Evolutionary conservation across 345 rosid species (phyloP).

Genomic region (Pugionium dolabratum): DNA sequence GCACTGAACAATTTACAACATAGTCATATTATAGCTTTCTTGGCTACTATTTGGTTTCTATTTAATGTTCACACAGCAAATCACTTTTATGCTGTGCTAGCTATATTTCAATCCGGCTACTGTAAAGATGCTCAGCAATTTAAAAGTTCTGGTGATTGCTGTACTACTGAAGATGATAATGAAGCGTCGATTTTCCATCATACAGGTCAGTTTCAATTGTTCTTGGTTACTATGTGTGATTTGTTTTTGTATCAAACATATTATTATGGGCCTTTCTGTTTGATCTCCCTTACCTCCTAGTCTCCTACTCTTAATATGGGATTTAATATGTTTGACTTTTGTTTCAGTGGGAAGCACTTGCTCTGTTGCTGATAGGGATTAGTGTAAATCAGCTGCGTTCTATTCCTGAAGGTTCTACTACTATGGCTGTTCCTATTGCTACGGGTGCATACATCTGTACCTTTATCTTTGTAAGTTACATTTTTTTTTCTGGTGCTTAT

Average conservation of each 20-base stretch:
- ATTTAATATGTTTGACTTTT: slow-evolving; percentile 8
- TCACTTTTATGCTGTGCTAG: slow-evolving; percentile 50
- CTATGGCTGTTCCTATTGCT: slow-evolving; percentile 77
- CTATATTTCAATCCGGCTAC: slow-evolving; percentile 98
- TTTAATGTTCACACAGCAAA: slow-evolving; percentile 2
- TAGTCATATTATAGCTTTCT: slow-evolving; percentile 9
- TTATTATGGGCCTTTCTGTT: background rate
- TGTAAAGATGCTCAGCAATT: slow-evolving; percentile 97
- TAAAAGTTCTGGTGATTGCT: slow-evolving; percentile 97
- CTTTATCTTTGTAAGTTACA: slow-evolving; percentile 76
- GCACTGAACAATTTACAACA: slow-evolving; percentile 14
- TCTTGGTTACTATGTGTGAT: slow-evolving; percentile 3
- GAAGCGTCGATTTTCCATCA: slow-evolving; percentile 84
- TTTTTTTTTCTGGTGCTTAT: background rate
- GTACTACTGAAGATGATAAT: slow-evolving; percentile 80
- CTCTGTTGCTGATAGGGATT: slow-evolving; percentile 86
- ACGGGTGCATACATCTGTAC: slow-evolving; percentile 85
- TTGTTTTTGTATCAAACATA: background rate
- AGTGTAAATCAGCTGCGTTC: slow-evolving; percentile 89
- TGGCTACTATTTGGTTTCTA: background rate
- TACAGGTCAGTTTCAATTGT: slow-evolving; percentile 60
- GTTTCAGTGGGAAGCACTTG: slow-evolving; percentile 97
- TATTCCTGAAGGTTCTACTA: slow-evolving; percentile 75
- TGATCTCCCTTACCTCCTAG: background rate
- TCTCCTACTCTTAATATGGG: slow-evolving; percentile 1